Evolutionary conservation across 768 basidiomycete species (phyloP).

Genomic region (Termitomyces sp.): DNA sequence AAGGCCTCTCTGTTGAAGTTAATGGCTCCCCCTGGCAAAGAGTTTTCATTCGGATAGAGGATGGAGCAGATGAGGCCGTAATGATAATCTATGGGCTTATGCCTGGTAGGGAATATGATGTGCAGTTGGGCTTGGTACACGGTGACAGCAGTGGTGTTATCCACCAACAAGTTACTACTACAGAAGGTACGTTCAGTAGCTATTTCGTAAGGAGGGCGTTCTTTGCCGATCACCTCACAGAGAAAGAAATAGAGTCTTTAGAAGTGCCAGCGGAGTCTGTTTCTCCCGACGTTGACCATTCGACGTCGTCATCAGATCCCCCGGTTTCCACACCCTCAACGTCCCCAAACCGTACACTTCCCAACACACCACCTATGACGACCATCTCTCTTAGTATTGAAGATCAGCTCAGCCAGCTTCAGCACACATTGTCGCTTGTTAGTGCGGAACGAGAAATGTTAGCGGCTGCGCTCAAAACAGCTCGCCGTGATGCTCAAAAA

Average conservation of each 20-base stretch:
- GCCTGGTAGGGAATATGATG: constrained; percentile 87
- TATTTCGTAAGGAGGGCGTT: not conserved
- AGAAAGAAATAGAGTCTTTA: constrained; percentile 24
- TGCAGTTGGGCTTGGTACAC: constrained; percentile 74
- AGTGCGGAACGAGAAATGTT: constrained; percentile 67
- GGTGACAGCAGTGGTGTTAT: constrained; percentile 45
- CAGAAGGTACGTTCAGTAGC: constrained; percentile 42
- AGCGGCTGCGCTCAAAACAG: constrained; percentile 64
- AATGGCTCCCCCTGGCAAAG: constrained; percentile 77
- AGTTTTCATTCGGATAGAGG: constrained; percentile 75
- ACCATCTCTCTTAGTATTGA: constrained; percentile 49
- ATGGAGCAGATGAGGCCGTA: constrained; percentile 79
- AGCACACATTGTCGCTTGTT: constrained; percentile 58
- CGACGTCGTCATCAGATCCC: constrained; percentile 26
- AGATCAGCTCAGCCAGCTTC: constrained; percentile 62
- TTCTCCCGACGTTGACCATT: constrained; percentile 24
- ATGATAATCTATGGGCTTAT: constrained; percentile 88
- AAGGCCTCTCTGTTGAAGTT: constrained; percentile 75
- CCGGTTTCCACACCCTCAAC: constrained; percentile 35
- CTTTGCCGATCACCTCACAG: not conserved
- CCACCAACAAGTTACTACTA: constrained; percentile 64
- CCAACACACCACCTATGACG: constrained; percentile 26
- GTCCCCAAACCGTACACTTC: constrained; percentile 29
- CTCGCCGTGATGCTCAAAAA: constrained; percentile 79
- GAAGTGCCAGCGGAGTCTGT: constrained; percentile 31